phyloP scores from a whole-genome alignment of 805 yeast species.

The Candida mattraensis region DNA sequence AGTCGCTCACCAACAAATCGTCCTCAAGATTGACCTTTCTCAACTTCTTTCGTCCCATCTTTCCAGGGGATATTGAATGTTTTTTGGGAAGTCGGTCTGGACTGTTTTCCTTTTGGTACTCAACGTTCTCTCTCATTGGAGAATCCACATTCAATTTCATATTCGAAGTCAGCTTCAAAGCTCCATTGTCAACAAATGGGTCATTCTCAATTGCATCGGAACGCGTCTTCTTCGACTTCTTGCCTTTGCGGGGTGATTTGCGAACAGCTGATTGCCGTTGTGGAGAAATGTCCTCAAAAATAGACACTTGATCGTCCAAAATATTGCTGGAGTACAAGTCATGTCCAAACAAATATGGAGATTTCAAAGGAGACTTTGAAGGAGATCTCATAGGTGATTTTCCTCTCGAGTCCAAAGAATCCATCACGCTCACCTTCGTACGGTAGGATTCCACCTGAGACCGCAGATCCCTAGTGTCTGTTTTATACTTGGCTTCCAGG shows the following conservation, averaged over 20 bases:
- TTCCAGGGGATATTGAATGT: conserved; percentile 19
- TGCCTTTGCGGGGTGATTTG: conserved; percentile 10
- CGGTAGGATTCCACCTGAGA: conserved; percentile 20
- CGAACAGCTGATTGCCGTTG: conserved; percentile 9
- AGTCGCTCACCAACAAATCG: conserved; percentile 18
- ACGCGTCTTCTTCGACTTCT: conserved; percentile 7
- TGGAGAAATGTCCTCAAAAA: conserved; percentile 15
- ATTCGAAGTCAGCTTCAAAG: conserved; percentile 1
- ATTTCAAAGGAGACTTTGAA: conserved; percentile 12
- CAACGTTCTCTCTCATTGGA: conserved; percentile 1
- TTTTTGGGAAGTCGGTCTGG: conserved; percentile 8
- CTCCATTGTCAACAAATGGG: conserved; percentile 5
- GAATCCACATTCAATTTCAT: neutral
- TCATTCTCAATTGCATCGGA: no score
- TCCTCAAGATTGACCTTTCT: conserved; percentile 22
- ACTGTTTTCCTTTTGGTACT: conserved; percentile 9
- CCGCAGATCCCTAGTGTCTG: conserved; percentile 15
- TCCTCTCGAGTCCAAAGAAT: conserved; percentile 14
- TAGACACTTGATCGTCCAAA: conserved; percentile 12
- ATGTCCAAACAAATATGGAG: conserved; percentile 8
- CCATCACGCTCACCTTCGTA: conserved; percentile 17
- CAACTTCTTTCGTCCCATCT: conserved; percentile 16
- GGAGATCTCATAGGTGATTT: conserved; percentile 15
- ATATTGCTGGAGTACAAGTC: conserved; percentile 7
- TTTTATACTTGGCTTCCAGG: conserved; percentile 15